These are phyloP conservation scores for Tylopilus sp. DNA, from an alignment of 1,284 basidiomycete species.

Conservation along the genomic window DNA sequence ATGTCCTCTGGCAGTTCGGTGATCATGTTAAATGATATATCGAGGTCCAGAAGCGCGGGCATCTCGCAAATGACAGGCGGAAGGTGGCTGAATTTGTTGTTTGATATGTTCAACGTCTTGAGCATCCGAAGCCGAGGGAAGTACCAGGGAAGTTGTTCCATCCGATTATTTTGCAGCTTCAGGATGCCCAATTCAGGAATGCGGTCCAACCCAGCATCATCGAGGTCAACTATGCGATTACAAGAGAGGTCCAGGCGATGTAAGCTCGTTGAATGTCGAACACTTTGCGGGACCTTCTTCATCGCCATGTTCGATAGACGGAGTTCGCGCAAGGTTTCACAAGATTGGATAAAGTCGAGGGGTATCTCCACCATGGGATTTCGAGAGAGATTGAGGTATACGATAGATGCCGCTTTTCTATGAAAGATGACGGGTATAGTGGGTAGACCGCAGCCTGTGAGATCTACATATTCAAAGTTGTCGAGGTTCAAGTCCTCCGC, in stretches of 20 bases:
- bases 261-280: slow-evolving; percentile 75
- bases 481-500: slow-evolving; percentile 75
- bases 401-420: slow-evolving; percentile 82
- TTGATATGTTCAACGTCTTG: slow-evolving; percentile 89
- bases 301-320: slow-evolving; percentile 92
- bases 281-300: slow-evolving; percentile 87
- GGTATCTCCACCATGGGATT: slow-evolving; percentile 98
- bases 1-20: slow-evolving; percentile 80
- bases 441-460: slow-evolving; percentile 80
- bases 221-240: slow-evolving; percentile 90
- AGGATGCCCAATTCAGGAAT: slow-evolving; percentile 75
- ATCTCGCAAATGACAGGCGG: slow-evolving; percentile 80
- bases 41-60: slow-evolving; percentile 76
- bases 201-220: slow-evolving; percentile 80
- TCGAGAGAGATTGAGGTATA: slow-evolving; percentile 86
- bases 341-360: slow-evolving; percentile 93
- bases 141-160: slow-evolving; percentile 84
- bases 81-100: slow-evolving; percentile 90
- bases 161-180: slow-evolving; percentile 89
- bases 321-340: slow-evolving; percentile 81
- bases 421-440: slow-evolving; percentile 92
- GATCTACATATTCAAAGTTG: slow-evolving; percentile 81
- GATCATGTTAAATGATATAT: slow-evolving; percentile 95
- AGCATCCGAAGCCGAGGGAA: slow-evolving; percentile 76
- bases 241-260: slow-evolving; percentile 88